Evolutionary conservation across 176 grass and related monocot genomes (phyloP).

Genomic region (Triticum turgidum): DNA sequence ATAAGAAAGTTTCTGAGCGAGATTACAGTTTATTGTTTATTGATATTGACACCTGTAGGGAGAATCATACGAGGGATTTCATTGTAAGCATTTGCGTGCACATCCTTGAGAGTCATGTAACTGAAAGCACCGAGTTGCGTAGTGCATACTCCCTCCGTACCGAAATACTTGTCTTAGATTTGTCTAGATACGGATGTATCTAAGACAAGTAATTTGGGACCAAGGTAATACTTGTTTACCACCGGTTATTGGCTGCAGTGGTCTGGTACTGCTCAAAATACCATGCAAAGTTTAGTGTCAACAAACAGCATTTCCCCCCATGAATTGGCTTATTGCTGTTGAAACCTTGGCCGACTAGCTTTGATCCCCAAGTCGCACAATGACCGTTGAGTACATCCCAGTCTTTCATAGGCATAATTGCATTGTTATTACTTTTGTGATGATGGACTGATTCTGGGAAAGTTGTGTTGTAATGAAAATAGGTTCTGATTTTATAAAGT

Average conservation of each 20-base stretch:
- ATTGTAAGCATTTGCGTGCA: neutral
- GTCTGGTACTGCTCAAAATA: no score
- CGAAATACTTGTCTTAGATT: no score
- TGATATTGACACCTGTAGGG: slow-evolving; percentile 8
- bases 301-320: neutral
- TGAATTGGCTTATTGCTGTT: no score
- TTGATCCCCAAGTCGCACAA: neutral
- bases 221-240: no score
- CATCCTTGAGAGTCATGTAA: neutral
- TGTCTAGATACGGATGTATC: no score
- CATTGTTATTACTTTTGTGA: neutral
- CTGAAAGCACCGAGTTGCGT: neutral
- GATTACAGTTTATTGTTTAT: neutral
- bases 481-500: neutral
- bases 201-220: no score
- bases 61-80: neutral
- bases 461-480: neutral
- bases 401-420: neutral
- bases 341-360: neutral
- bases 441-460: neutral
- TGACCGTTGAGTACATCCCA: neutral
- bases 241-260: no score
- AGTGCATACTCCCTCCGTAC: neutral
- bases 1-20: neutral
- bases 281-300: neutral